Percentiles rank a stretch among this genome's conserved stretches.
Conservation (phyloP, 2,329 filamentous ascomycete species). For the Zasmidium cellare region DNA sequence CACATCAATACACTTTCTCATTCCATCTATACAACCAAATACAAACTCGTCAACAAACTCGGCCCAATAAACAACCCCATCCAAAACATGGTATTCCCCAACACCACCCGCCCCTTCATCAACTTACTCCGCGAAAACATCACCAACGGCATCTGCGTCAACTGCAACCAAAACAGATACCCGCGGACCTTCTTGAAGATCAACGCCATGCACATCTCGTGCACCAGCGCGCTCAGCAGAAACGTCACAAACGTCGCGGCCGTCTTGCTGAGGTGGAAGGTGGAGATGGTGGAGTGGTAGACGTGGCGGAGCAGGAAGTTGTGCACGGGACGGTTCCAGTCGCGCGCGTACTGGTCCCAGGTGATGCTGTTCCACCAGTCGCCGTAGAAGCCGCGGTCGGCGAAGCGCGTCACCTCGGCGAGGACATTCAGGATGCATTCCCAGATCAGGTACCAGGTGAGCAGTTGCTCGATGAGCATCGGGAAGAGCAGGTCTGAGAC, state of each 20-base stretch:
- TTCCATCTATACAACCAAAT: conserved; percentile 39
- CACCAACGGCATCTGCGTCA: conserved; percentile 72
- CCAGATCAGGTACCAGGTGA: conserved; percentile 83
- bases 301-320: conserved; percentile 77
- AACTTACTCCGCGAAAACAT: conserved; percentile 65
- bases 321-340: conserved; percentile 82
- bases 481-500: conserved; percentile 75
- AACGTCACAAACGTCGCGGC: conserved; percentile 76
- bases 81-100: conserved; percentile 79
- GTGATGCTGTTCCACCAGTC: conserved; percentile 50
- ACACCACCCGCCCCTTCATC: conserved; percentile 60
- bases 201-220: conserved; percentile 79
- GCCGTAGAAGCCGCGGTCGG: conserved; percentile 51
- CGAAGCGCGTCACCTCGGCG: conserved; percentile 74
- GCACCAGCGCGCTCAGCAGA: conserved; percentile 67
- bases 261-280: conserved; percentile 67
- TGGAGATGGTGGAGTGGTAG: conserved; percentile 74
- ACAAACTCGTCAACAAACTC: conserved; percentile 59
- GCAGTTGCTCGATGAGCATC: conserved; percentile 74
- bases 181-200: conserved; percentile 76
- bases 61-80: conserved; percentile 75
- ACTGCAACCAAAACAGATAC: conserved; percentile 71
- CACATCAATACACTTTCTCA: not conserved
- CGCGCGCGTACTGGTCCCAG: conserved; percentile 76
- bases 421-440: conserved; percentile 66